Conservation (phyloP, 352 stramenopile genomes). For the Globisporangium abappressorium region DNA sequence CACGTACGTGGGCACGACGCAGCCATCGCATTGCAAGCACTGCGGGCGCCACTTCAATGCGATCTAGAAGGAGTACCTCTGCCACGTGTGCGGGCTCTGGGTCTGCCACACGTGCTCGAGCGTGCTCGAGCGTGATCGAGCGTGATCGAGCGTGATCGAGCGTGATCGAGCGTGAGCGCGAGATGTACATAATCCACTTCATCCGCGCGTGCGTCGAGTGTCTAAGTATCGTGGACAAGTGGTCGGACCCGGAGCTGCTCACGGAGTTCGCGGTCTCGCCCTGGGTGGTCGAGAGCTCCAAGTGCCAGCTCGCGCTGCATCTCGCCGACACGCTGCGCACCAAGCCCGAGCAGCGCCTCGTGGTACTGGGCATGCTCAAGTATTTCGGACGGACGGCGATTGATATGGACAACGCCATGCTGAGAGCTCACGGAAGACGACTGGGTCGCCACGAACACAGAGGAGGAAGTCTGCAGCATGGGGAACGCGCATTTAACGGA, state of each 20-base stretch:
- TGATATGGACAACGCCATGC: conserved; percentile 21
- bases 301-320: conserved; percentile 38
- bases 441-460: conserved; percentile 22
- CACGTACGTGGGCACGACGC: conserved; percentile 19
- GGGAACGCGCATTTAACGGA: too few relatives aligned
- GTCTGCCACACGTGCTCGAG: conserved; percentile 51
- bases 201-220: conserved; percentile 43
- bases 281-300: conserved; percentile 35
- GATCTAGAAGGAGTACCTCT: conserved; percentile 45
- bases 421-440: conserved; percentile 41
- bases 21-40: conserved; percentile 33
- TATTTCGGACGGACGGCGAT: conserved; percentile 26
- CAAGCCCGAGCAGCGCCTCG: conserved; percentile 26
- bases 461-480: background rate
- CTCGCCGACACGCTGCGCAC: conserved; percentile 37
- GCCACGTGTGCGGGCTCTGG: conserved; percentile 48
- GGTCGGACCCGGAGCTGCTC: conserved; percentile 36
- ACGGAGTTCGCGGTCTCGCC: conserved; percentile 25
- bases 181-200: conserved; percentile 39
- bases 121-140: conserved; percentile 54
- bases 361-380: conserved; percentile 32
- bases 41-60: conserved; percentile 43
- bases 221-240: conserved; percentile 46
- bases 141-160: conserved; percentile 54
- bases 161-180: conserved; percentile 49